A percentile compares a stretch with the other conserved stretches of the same genome.
phyloP scores from a whole-genome alignment of 768 basidiomycete genomes.

The Amanita inopinata region DNA sequence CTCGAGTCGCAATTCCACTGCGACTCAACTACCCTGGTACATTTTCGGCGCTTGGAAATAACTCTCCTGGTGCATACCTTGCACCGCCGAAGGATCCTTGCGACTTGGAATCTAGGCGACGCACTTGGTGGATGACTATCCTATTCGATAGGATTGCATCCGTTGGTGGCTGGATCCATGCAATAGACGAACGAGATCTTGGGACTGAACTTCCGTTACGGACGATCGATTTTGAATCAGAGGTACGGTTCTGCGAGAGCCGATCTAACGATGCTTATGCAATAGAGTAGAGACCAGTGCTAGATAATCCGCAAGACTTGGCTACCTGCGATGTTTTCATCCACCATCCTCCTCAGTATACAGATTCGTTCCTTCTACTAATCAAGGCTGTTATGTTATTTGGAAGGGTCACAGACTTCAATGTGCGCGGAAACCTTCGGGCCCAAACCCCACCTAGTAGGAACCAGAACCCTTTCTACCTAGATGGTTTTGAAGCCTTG shows the following conservation, averaged over 20 bases:
- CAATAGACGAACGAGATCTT: constrained; percentile 73
- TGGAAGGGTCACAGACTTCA: constrained; percentile 78
- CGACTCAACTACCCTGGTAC: constrained; percentile 83
- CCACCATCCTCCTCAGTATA: constrained; percentile 65
- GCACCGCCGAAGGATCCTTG: constrained; percentile 67
- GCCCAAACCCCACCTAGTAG: constrained; percentile 59
- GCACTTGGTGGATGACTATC: constrained; percentile 90
- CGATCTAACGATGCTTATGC: not conserved
- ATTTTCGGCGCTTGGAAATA: constrained; percentile 56
- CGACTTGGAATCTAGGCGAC: constrained; percentile 68
- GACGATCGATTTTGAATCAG: constrained; percentile 64
- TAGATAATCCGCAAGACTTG: constrained; percentile 71
- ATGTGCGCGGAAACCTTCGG: constrained; percentile 64
- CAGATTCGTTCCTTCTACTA: constrained; percentile 73
- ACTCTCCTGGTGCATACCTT: constrained; percentile 70
- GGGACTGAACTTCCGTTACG: constrained; percentile 78
- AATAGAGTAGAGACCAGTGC: constrained; percentile 39
- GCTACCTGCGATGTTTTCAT: constrained; percentile 54
- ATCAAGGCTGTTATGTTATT: constrained; percentile 82
- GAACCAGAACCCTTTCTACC: constrained; percentile 60
- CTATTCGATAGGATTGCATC: constrained; percentile 77
- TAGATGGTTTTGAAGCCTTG: constrained; percentile 58
- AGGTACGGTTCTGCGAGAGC: constrained; percentile 36
- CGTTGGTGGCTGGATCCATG: constrained; percentile 80
- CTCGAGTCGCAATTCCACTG: constrained; percentile 70